Evolutionary conservation across 108 stramenopile genomes (phyloP), one percentile per base, ranked within the genome.

Genomic region (Cylindrotheca closterium): DNA sequence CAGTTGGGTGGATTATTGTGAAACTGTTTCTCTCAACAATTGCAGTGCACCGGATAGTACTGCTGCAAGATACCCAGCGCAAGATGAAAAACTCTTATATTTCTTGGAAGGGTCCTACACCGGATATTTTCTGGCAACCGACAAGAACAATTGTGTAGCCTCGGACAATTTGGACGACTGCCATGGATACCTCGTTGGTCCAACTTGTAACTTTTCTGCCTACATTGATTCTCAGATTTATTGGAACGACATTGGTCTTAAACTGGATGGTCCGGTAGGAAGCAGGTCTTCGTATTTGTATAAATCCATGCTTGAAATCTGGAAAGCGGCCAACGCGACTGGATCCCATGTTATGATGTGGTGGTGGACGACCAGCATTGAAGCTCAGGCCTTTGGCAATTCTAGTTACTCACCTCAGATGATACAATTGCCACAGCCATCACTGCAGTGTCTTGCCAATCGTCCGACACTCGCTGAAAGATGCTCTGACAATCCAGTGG

Each of bases 1-100:
- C 25, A 82, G 58, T 1, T 82, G 77, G 74, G 22, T 34, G 46
- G 73, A 78, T 18, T 82, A 74, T 56, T 82, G 81, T 34, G 42
- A 47, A 2, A 21, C 54, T 2, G 56, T 82, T 29, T 68, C 67
- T 1, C 23, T 32, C 0, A 60, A 26, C 51, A 77, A 70, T 33
- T 81, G 80, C 28, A 12, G 37, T 23, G n/a, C 23, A 12, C 31
- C 64, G 2, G 70, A 75, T 55, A 60, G 28, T 0, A 62, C 71
- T 19, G 79, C 70, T 15, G 4, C 8, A 2, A 1, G 52, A 0
- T 33, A n/a, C 29, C 60, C 59, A 4, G 10, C 27, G 3, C 59
- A 70, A 12, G 54, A 47, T 18, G 51, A 55, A 18, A 52, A 60
- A 46, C 50, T 4, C 5, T 27, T 30, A 33, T 74, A 74, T 37